Base-by-base conservation (phyloP, 257 asterid genomes). In the Scutellaria galericulata region DNA sequence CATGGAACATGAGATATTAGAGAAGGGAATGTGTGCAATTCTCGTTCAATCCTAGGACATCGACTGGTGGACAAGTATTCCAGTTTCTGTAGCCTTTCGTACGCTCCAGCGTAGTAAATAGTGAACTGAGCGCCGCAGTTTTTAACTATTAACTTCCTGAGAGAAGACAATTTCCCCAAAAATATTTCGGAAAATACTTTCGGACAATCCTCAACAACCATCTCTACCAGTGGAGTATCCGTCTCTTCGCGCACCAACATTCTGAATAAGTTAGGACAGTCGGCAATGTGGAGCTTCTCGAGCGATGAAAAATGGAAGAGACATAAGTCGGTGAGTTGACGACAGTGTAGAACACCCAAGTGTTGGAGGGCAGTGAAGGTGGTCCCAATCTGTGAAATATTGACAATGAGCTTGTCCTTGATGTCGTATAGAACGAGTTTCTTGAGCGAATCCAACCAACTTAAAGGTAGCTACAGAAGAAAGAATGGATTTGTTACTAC, bases 191-290 rank as follows among this genome's bases (percentile, higher is more conserved):
- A 9, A 9, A 58, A 35, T 45, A 14, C 20, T 9, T 0, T 35
- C 27, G 75, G 75, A n/a, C 75, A 70, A 27, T 70, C 75, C 18
- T 70, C 67, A 15, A 70, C 37, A 18, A 58, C 67, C 27, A 70
- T 5, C 57, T 70, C 75, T 2, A 22, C 11, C 3, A 58, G 37
- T 1, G 56, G 31, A 18, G 50, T 58, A 7, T 59, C 24, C 47
- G 5, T 13, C 65, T 59, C 65, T 31, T 10, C 7, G 1, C 52
- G 27, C 11, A 31, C 42, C 24, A 3, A 6, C 35, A 58, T 9
- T 24, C 55, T 5, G 5, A 0, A 1, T 37, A 71, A 71, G 2
- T 71, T 37, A 44, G 7, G 61, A 48, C 76, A 59, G 50, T 71
- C 68, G 7, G 58, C 12, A 7, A 71, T 60, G n/a, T 71, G 75